Evolutionary conservation across 768 basidiomycete species (phyloP), one percentile per base, ranked within the genome.

Genomic region (Lactarius akahatsu): DNA sequence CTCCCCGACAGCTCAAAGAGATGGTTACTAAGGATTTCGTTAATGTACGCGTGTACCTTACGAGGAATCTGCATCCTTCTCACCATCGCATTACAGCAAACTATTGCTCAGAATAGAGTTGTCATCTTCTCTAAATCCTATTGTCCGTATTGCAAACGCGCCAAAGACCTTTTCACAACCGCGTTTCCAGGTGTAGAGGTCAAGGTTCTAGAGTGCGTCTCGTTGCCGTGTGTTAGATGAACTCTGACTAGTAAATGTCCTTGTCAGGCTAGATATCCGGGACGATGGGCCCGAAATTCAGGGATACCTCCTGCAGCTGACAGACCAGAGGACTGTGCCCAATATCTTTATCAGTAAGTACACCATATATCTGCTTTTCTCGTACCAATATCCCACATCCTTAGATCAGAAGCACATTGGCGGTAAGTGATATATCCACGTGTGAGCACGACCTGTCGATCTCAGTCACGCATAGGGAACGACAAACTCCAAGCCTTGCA

Each of bases 311-410:
- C 26, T 13, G 2, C 62, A 82, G 70, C 88, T 86, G 81, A 90
- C 89, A 0, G 81, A 81, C 0, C 91, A 89, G 70, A 75, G 83
- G 26, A 88, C 88, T 13, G 92, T 94, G 6, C 92, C 92, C 36
- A 90, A 86, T 72, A 81, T 91, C 65, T 94, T 91, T 78, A 82
- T 93, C 73, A 83, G 89, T 91, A 66, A 61, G 81, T 30, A 1
- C n/a, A 67, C n/a, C 30, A 8, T 8, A 18, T 50, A 13, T 30
- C 36, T 23, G 38, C 40, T n/a, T 41, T 20, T 9, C 58, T 40
- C n/a, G 50, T 65, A 5, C n/a, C 18, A 26, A 28, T 20, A 52
- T 52, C 20, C 8, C 32, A 28, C 56, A 40, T 45, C 38, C 30
- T 0, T 57, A 87, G 85, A 79, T 63, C 73, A 81, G 70, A 61